Percentiles rank a stretch among this genome's conserved stretches.
Evolutionary conservation across 2,329 filamentous ascomycete species (phyloP).

Genomic region (Xylaria sp.): DNA sequence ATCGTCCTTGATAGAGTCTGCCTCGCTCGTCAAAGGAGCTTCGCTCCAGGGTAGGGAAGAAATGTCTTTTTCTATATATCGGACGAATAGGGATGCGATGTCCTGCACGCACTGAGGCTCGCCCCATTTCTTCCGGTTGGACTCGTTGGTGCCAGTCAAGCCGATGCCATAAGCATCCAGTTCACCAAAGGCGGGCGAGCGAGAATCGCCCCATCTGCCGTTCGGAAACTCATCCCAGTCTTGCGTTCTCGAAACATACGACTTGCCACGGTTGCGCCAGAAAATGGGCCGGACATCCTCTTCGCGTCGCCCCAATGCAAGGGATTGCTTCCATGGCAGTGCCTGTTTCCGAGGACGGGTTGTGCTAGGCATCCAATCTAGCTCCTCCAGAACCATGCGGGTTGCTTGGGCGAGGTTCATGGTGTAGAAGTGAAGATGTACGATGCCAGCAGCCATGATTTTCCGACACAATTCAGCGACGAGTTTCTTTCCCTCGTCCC

Average conservation of each 20-base stretch:
- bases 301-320: constrained; percentile 82
- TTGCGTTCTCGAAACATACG: constrained; percentile 91
- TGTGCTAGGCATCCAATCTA: constrained; percentile 77
- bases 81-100: constrained; percentile 79
- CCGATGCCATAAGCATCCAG: constrained; percentile 93
- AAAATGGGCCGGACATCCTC: constrained; percentile 98
- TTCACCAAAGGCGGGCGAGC: constrained; percentile 94
- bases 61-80: constrained; percentile 80
- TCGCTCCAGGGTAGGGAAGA: constrained; percentile 94
- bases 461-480: constrained; percentile 89
- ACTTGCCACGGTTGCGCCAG: constrained; percentile 96
- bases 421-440: constrained; percentile 96
- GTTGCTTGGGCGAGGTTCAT: constrained; percentile 98
- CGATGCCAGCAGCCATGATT: constrained; percentile 79
- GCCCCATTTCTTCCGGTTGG: constrained; percentile 95
- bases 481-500: constrained; percentile 84
- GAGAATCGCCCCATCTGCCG: constrained; percentile 95
- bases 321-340: constrained; percentile 95
- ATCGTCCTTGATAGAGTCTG: constrained; percentile 74
- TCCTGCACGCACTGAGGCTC: constrained; percentile 79
- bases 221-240: constrained; percentile 99
- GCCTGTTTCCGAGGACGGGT: constrained; percentile 82
- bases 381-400: constrained; percentile 88
- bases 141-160: constrained; percentile 90
- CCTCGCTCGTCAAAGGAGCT: constrained; percentile 79